These are phyloP conservation scores for Eremomyces bilateralis DNA, from an alignment of 495 filamentous ascomycete genomes.

Conservation along the genomic window DNA sequence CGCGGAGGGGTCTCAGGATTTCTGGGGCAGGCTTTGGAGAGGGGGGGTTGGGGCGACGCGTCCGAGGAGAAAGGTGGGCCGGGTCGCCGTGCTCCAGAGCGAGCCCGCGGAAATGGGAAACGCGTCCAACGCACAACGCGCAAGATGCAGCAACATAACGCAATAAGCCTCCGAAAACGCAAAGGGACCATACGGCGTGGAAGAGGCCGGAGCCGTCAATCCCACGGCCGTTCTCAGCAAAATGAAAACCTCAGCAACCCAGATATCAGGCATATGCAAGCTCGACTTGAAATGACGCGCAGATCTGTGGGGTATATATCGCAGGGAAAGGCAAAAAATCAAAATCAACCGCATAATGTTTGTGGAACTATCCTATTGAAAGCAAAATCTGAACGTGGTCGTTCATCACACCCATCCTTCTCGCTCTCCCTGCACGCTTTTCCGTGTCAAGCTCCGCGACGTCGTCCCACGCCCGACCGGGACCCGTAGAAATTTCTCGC, in stretches of 20 bases:
- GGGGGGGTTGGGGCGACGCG: slow-evolving; percentile 1
- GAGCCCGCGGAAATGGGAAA: too few relatives aligned
- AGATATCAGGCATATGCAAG: too few relatives aligned
- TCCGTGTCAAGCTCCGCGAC: neutral
- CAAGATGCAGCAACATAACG: neutral
- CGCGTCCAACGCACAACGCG: neutral
- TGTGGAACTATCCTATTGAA: too few relatives aligned
- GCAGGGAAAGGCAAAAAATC: too few relatives aligned
- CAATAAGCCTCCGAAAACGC: neutral
- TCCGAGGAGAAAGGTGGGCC: slow-evolving; percentile 8
- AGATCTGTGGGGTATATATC: too few relatives aligned
- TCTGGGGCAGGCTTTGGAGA: slow-evolving; percentile 10
- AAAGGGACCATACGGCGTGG: neutral
- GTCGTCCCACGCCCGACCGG: neutral
- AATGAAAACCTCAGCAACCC: too few relatives aligned
- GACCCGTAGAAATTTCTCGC: neutral
- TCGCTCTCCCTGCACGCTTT: neutral
- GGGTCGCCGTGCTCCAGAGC: too few relatives aligned
- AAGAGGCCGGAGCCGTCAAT: too few relatives aligned
- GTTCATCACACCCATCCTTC: neutral
- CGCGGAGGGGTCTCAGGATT: slow-evolving; percentile 7
- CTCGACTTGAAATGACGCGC: too few relatives aligned
- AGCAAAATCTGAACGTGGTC: neutral
- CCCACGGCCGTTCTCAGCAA: too few relatives aligned
- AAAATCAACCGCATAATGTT: too few relatives aligned